Conservation (phyloP, 1,139 yeast genomes). For the Wickerhamomyces sp. region DNA sequence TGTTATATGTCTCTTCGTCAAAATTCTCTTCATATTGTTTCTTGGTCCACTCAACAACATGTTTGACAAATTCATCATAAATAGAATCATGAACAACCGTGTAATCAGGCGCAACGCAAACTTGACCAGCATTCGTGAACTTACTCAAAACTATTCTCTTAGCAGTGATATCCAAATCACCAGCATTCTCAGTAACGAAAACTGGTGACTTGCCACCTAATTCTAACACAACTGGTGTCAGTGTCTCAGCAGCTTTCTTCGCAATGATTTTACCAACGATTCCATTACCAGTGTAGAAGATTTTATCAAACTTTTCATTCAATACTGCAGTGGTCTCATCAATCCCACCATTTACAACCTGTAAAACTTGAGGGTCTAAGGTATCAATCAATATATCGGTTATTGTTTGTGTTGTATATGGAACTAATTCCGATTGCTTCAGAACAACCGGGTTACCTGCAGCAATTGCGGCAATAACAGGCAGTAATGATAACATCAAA, state of each 20-base stretch:
- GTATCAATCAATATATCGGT: slow-evolving; percentile 51
- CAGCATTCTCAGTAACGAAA: slow-evolving; percentile 51
- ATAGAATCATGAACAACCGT: slow-evolving; percentile 57
- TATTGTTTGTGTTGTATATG: slow-evolving; percentile 53
- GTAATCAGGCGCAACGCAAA: slow-evolving; percentile 88
- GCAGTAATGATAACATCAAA: slow-evolving; percentile 53
- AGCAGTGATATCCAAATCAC: slow-evolving; percentile 48
- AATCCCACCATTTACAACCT: slow-evolving; percentile 69
- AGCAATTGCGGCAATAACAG: slow-evolving; percentile 78
- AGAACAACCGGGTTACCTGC: slow-evolving; percentile 81
- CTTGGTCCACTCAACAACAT: slow-evolving; percentile 39
- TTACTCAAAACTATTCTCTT: slow-evolving; percentile 75
- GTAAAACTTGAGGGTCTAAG: slow-evolving; percentile 47
- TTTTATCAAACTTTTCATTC: slow-evolving; percentile 70
- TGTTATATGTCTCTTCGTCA: slow-evolving; percentile 45
- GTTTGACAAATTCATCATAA: slow-evolving; percentile 47
- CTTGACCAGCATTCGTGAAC: slow-evolving; percentile 81
- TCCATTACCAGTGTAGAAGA: slow-evolving; percentile 81
- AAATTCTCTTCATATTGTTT: slow-evolving; percentile 41
- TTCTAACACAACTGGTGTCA: slow-evolving; percentile 80
- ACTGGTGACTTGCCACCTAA: slow-evolving; percentile 94
- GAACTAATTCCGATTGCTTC: slow-evolving; percentile 77
- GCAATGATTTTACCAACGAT: slow-evolving; percentile 75
- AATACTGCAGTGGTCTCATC: slow-evolving; percentile 65
- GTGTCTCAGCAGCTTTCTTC: slow-evolving; percentile 72